Evolutionary conservation across 805 yeast species (phyloP), one percentile per base, ranked within the genome.

Genomic region (Candida peoriensis): DNA sequence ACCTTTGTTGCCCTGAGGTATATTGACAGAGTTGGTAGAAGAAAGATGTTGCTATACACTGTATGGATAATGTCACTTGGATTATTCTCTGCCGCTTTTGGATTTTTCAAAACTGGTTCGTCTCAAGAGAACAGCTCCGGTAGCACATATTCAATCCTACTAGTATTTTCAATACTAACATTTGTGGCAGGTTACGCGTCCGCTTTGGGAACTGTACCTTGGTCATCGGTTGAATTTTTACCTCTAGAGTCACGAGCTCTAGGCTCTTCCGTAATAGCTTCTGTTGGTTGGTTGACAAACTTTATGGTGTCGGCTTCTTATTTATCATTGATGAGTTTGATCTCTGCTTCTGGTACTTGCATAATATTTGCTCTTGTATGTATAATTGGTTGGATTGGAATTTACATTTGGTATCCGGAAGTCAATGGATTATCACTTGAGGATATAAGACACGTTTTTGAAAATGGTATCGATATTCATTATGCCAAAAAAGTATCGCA

Each of bases 1-100:
- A 76, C 81, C 1, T 65, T 73, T 36, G 66, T 71, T 12, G 76
- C 79, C 9, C 60, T 76, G 41, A 58, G 46, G 27, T 62, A 62
- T 23, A 68, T 76, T 35, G 83, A 77, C 45, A 52, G 54, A 26
- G 46, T 72, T 38, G 84, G 84, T 11, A 65, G 62, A 41, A 50
- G 69, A 29, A 26, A 47, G 5, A 65, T 74, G 52, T 57, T 76
- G 19, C 52, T 77, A 34, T 36, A 47, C 21, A 64, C 71, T 0
- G 55, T 64, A 9, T 60, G 66, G 63, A 44, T 66, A 6, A 63
- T 66, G 65, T 47, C 61, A 1, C 26, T 61, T 0, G 59, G 69
- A 0, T 44, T 68, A 15, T 30, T 60, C 4, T 24, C 58, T 19
- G 53, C 65, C 10, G 50, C 60, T 9, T 37, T 51, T 31, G 62